Evolutionary conservation across 2,329 filamentous ascomycete genomes (phyloP).

Genomic region (Epichloe baconii): DNA sequence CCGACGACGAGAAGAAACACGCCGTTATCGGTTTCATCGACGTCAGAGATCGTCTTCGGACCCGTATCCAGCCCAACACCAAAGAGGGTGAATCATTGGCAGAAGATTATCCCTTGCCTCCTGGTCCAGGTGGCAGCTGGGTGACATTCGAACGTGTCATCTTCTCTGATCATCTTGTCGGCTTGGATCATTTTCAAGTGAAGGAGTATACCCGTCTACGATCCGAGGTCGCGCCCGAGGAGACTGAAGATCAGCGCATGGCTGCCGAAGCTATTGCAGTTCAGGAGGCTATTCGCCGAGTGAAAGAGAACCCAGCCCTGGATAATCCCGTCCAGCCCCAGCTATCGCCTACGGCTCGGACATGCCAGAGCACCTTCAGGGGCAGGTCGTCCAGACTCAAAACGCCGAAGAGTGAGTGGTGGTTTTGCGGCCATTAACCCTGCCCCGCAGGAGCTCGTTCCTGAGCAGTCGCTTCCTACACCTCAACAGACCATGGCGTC

Average conservation of each 20-base stretch:
- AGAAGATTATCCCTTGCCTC: conserved; percentile 34
- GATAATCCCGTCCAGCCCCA: conserved; percentile 29
- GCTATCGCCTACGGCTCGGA: conserved; percentile 38
- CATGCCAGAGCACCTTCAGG: conserved; percentile 30
- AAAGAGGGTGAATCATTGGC: conserved; percentile 34
- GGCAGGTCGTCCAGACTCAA: conserved; percentile 25
- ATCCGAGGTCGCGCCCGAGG: conserved; percentile 20
- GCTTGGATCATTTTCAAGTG: conserved; percentile 41
- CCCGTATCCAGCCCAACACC: conserved; percentile 39
- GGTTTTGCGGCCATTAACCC: conserved; percentile 22
- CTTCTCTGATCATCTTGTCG: conserved; percentile 43
- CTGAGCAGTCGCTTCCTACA: conserved; percentile 7
- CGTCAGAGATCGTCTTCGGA: conserved; percentile 45
- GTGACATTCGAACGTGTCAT: conserved; percentile 49
- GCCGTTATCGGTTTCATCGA: conserved; percentile 51
- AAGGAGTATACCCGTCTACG: conserved; percentile 51
- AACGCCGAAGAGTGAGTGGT: conserved; percentile 33
- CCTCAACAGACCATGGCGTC: conserved; percentile 11
- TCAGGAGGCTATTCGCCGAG: conserved; percentile 31
- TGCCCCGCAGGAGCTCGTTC: conserved; percentile 7
- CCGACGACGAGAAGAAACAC: conserved; percentile 37
- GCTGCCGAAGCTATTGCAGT: conserved; percentile 30
- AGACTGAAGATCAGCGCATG: conserved; percentile 25
- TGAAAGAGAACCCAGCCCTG: conserved; percentile 28
- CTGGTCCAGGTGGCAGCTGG: conserved; percentile 50